Conservation (phyloP, 768 basidiomycete genomes). For the Gymnopilus junonius region DNA sequence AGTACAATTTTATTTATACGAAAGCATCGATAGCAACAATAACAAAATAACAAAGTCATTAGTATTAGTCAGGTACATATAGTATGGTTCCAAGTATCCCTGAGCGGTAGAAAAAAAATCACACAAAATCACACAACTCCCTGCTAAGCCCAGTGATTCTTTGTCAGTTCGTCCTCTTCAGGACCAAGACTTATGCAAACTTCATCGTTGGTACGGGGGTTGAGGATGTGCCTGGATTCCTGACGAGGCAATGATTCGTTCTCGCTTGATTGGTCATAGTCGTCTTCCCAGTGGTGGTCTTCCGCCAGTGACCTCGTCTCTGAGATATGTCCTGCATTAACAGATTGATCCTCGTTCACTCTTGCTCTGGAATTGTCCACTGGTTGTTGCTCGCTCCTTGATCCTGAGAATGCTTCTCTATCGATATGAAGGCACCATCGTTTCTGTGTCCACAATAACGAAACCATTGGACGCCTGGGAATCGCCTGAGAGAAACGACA, state of each 20-base stretch:
- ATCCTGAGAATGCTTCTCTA: neutral
- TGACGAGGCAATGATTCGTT: conserved; percentile 6
- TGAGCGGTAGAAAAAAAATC: neutral
- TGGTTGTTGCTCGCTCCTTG: neutral
- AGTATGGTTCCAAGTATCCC: neutral
- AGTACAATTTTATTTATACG: neutral
- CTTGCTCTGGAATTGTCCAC: neutral
- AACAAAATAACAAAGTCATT: no score
- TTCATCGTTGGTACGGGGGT: neutral
- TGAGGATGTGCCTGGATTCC: neutral
- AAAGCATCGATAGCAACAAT: neutral
- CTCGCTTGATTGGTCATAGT: conserved; percentile 22
- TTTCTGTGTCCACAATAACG: neutral
- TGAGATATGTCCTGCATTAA: neutral
- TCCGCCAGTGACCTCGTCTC: neutral
- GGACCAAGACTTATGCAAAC: neutral
- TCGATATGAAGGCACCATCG: neutral
- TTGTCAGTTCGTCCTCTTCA: neutral
- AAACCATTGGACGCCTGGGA: neutral
- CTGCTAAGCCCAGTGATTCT: neutral
- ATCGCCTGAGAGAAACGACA: neutral
- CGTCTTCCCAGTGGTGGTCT: conserved; percentile 27
- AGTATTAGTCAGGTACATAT: neutral
- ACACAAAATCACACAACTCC: neutral
- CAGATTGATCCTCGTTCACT: neutral